These are phyloP conservation scores for Aspergillus luchuensis DNA, from an alignment of 2,329 filamentous ascomycete species.

Conservation along the genomic window DNA sequence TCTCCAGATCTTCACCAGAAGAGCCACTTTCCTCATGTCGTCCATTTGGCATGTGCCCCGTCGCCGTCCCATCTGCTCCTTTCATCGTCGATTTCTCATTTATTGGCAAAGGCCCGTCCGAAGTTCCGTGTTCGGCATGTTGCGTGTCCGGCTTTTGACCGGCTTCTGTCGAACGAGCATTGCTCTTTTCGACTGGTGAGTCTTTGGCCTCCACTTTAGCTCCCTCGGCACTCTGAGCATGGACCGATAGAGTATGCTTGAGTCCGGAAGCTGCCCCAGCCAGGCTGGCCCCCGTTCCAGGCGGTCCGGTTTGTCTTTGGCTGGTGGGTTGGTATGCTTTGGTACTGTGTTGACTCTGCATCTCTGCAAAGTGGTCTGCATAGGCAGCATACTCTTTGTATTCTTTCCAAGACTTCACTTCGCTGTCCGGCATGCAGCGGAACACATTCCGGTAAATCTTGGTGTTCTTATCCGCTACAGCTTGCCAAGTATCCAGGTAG, in stretches of 20 bases:
- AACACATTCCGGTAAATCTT: slow-evolving; percentile 92
- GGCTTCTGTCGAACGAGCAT: slow-evolving; percentile 36
- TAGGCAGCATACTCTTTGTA: slow-evolving; percentile 85
- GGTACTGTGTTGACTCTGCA: slow-evolving; percentile 58
- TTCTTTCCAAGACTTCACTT: slow-evolving; percentile 89
- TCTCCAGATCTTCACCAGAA: slow-evolving; percentile 35
- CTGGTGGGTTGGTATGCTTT: slow-evolving; percentile 52
- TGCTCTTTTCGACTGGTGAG: slow-evolving; percentile 38
- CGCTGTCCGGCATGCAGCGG: slow-evolving; percentile 93
- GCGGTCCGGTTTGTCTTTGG: slow-evolving; percentile 42
- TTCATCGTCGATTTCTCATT: slow-evolving; percentile 50
- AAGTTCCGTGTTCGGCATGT: slow-evolving; percentile 31
- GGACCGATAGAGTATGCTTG: slow-evolving; percentile 28
- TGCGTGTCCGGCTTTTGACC: slow-evolving; percentile 38
- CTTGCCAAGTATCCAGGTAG: slow-evolving; percentile 84
- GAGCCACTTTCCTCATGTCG: slow-evolving; percentile 28
- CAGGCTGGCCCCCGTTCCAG: slow-evolving; percentile 34
- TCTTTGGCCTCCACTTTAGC: slow-evolving; percentile 27
- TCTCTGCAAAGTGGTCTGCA: slow-evolving; percentile 71
- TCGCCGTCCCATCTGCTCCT: slow-evolving; percentile 29
- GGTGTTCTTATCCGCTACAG: slow-evolving; percentile 90
- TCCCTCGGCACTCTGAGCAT: slow-evolving; percentile 34
- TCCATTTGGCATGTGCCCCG: slow-evolving; percentile 27
- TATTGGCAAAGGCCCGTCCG: slow-evolving; percentile 35
- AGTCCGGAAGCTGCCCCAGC: slow-evolving; percentile 26